A percentile compares a stretch with the other conserved stretches of the same genome.
phyloP scores from a whole-genome alignment of 371 early-diverging fungal species.

The Coemansia sp. region DNA sequence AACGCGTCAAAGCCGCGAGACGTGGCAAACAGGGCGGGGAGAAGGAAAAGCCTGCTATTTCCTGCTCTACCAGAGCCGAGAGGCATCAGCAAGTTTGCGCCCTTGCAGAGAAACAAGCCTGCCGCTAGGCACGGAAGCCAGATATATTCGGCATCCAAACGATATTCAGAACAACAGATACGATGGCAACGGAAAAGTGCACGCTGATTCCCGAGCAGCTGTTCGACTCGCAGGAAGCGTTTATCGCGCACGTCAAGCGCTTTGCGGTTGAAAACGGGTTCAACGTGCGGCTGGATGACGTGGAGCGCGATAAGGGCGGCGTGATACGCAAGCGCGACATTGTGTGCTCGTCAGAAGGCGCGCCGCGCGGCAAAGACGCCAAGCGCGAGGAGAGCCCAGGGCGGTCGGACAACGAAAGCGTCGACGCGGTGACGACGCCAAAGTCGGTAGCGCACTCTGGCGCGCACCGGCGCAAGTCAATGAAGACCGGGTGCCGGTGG shows the following conservation, averaged over 20 bases:
- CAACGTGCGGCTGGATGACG: constrained; percentile 51
- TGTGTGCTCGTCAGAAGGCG: constrained; percentile 50
- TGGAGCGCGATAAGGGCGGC: constrained; percentile 52
- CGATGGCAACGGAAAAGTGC: constrained; percentile 43
- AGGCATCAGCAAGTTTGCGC: no score
- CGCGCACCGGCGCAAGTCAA: constrained; percentile 49
- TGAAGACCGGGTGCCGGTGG: constrained; percentile 52
- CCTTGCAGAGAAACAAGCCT: no score
- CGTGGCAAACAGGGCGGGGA: background rate
- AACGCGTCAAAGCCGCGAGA: background rate
- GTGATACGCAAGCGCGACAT: constrained; percentile 52
- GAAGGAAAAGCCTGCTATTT: background rate
- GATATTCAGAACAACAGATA: background rate
- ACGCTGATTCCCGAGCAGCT: constrained; percentile 52
- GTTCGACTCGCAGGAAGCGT: constrained; percentile 48
- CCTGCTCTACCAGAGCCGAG: no score
- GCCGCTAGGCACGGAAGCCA: no score
- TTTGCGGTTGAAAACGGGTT: constrained; percentile 49
- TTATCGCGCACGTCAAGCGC: constrained; percentile 46
- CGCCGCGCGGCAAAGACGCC: constrained; percentile 46
- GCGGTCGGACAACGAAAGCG: background rate
- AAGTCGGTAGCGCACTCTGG: constrained; percentile 37
- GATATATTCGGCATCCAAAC: no score
- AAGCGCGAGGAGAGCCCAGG: constrained; percentile 44
- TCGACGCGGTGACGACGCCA: background rate